Conservation (phyloP, 495 filamentous ascomycete species). For the Podospora didyma region DNA sequence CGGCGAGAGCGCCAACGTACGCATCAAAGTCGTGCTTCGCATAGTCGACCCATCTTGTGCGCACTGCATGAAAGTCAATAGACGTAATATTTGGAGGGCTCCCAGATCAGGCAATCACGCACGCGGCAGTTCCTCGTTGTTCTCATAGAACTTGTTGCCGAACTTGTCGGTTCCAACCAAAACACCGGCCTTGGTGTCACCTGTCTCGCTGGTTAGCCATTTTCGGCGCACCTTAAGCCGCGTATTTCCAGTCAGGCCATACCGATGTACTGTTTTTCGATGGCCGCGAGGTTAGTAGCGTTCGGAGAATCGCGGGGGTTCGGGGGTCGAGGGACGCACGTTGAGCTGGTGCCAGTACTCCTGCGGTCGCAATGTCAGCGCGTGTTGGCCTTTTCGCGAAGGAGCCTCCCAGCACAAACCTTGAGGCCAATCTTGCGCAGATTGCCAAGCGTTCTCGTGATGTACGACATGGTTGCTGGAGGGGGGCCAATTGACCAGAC, state of each 20-base stretch:
- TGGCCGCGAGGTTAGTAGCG: slow-evolving; percentile 22
- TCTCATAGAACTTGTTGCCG: slow-evolving; percentile 98
- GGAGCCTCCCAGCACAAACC: slow-evolving; percentile 39
- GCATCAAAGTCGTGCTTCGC: slow-evolving; percentile 81
- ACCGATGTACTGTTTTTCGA: slow-evolving; percentile 61
- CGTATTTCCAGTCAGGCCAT: slow-evolving; percentile 15
- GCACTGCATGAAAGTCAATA: slow-evolving; percentile 53
- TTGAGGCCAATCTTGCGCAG: slow-evolving; percentile 81
- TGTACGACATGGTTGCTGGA: slow-evolving; percentile 77
- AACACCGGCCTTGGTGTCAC: slow-evolving; percentile 93
- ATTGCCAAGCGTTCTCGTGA: slow-evolving; percentile 81
- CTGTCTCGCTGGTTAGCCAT: slow-evolving; percentile 47
- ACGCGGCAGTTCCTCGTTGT: slow-evolving; percentile 92
- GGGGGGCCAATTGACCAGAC: slow-evolving; percentile 25
- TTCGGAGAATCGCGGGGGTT: slow-evolving; percentile 1
- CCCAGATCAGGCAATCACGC: slow-evolving; percentile 28
- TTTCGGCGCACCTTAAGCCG: background rate
- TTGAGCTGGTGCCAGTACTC: slow-evolving; percentile 90
- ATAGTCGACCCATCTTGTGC: slow-evolving; percentile 98
- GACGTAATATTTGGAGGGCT: background rate
- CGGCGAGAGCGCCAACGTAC: slow-evolving; percentile 42
- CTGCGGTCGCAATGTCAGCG: slow-evolving; percentile 42
- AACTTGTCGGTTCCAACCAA: slow-evolving; percentile 82
- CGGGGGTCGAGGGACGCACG: slow-evolving; percentile 50
- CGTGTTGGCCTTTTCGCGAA: background rate